Conservation (phyloP, 176 grass and related monocot species). For the Carex myosuroides region DNA sequence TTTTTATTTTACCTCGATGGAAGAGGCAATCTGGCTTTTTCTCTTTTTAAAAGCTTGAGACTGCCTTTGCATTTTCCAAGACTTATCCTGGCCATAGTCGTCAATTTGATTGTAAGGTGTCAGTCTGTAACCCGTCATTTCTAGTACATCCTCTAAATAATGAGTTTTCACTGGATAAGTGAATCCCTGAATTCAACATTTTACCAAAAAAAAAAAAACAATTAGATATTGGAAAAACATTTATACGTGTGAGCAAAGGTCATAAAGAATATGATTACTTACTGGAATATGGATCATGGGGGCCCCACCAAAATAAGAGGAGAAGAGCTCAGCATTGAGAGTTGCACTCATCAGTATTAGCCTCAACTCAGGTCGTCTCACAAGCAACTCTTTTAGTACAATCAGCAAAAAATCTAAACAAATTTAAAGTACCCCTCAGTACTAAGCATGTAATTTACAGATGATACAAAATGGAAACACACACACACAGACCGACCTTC, state of each 20-base stretch:
- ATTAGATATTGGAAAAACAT: not conserved
- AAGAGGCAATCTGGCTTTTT: constrained; percentile 95
- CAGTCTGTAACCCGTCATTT: constrained; percentile 72
- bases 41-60: constrained; percentile 54
- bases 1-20: constrained; percentile 53
- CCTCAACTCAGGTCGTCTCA: constrained; percentile 69
- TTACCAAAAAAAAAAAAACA: not conserved
- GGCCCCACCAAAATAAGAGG: constrained; percentile 90
- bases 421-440: constrained; percentile 23
- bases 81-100: constrained; percentile 98
- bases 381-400: constrained; percentile 95
- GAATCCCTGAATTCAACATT: constrained; percentile 54
- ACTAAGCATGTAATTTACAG: not conserved
- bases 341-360: constrained; percentile 99
- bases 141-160: constrained; percentile 92
- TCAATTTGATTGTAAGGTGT: constrained; percentile 98
- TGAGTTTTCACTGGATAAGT: constrained; percentile 80
- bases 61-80: constrained; percentile 99
- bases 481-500: constrained; percentile 47
- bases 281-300: constrained; percentile 99
- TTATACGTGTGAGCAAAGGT: not conserved
- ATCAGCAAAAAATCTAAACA: constrained; percentile 92
- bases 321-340: constrained; percentile 91
- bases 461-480: not conserved
- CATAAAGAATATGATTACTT: constrained; percentile 24